Percentiles rank a stretch among this genome's conserved stretches.
These are phyloP conservation scores for Cochlearia excelsa DNA, from an alignment of 345 rosid genomes.

Conservation along the genomic window DNA sequence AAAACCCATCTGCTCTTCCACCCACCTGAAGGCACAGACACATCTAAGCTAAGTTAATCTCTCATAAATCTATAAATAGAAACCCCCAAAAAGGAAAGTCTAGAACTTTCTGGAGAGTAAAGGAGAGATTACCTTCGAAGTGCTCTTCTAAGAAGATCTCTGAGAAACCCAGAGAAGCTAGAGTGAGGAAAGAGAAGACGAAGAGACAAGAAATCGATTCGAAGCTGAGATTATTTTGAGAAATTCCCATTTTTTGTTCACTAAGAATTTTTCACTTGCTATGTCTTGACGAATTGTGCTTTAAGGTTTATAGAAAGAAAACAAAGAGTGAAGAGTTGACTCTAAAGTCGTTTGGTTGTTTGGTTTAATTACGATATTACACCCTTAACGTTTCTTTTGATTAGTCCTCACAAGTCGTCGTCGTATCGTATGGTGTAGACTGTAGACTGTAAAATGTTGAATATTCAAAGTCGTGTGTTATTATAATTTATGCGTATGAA, in stretches of 20 bases:
- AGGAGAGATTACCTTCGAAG: constrained; percentile 44
- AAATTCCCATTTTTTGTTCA: constrained; percentile 25
- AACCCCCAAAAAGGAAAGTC: neutral
- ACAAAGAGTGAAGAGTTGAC: constrained; percentile 1
- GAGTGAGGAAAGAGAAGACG: constrained; percentile 26
- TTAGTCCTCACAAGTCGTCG: no score
- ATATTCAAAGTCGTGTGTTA: no score
- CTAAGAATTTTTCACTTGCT: constrained; percentile 2
- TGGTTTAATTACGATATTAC: constrained; percentile 20
- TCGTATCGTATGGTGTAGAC: no score
- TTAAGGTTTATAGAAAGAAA: constrained; percentile 10
- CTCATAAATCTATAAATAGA: constrained; percentile 9
- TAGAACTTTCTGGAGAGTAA: constrained; percentile 20
- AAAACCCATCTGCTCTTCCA: constrained; percentile 91
- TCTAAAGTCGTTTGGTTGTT: neutral
- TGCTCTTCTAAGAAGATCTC: constrained; percentile 54
- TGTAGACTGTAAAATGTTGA: no score
- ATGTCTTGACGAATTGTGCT: neutral
- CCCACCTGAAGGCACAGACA: constrained; percentile 49
- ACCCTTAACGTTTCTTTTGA: neutral
- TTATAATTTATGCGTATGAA: no score
- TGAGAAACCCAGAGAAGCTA: constrained; percentile 37
- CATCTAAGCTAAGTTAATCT: constrained; percentile 9
- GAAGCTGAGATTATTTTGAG: constrained; percentile 9
- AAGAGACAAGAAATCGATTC: constrained; percentile 1